These are phyloP conservation scores for Rhododendron ferrugineum DNA, from an alignment of 148 eudicot species.

Conservation along the genomic window DNA sequence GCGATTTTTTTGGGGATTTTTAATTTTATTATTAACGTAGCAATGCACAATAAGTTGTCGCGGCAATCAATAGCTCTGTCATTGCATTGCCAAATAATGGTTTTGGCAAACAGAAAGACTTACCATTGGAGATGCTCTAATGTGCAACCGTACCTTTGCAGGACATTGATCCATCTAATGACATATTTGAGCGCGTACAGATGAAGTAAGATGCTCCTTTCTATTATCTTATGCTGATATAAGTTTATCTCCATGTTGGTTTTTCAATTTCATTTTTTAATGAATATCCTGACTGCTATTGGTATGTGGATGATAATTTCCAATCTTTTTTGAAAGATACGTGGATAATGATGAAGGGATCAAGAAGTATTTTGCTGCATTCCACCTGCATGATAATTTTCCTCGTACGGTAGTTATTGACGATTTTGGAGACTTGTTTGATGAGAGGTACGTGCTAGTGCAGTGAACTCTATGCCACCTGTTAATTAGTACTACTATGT, in stretches of 20 bases:
- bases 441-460: constrained; percentile 41
- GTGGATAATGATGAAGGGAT: constrained; percentile 65
- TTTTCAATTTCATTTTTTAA: background rate
- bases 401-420: constrained; percentile 66
- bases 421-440: constrained; percentile 60
- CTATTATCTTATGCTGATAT: background rate
- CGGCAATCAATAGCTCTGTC: background rate
- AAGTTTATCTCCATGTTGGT: background rate
- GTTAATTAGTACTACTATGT: background rate
- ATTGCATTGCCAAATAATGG: background rate
- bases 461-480: background rate
- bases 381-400: constrained; percentile 48
- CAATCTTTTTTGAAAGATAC: constrained; percentile 33
- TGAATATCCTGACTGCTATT: background rate
- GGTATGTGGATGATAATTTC: background rate
- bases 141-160: constrained; percentile 16
- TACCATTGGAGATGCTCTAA: background rate
- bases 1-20: background rate
- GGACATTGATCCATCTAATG: constrained; percentile 62
- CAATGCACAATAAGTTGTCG: background rate
- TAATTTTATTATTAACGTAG: background rate
- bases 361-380: constrained; percentile 65
- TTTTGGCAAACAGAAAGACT: background rate
- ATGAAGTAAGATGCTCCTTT: constrained; percentile 44
- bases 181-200: constrained; percentile 47